Evolutionary conservation across 257 asterid genomes (phyloP), one percentile per base, ranked within the genome.

Genomic region (Solanum chmielewskii): DNA sequence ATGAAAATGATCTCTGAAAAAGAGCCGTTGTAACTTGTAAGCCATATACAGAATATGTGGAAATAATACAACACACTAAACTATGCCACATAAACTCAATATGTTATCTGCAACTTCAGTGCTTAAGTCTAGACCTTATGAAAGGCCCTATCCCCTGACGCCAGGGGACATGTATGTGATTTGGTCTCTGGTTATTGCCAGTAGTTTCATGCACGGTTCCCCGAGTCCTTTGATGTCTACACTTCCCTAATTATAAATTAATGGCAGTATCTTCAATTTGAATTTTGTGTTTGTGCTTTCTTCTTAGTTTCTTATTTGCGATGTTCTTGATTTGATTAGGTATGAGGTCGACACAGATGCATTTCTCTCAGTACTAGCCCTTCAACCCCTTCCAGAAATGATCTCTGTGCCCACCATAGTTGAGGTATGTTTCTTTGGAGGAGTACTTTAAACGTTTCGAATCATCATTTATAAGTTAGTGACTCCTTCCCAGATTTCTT

Each of bases 271-370:
- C 39, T 14, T 25, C 21, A 21, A 35, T 42, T 39, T 52, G 25
- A 68, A 27, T 3, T 29, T 70, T 33, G 59, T 86, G 75, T 14
- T 77, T 83, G 77, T 59, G 44, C 77, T 83, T 73, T 33, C 14
- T 85, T 85, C 83, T 62, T 44, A 45, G 37, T 86, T 89, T 68
- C 78, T 71, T 14, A 73, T 83, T 47, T 41, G n/a, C 49, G 11
- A 35, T 49, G 87, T 70, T 70, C 78, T 85, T 87, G 52, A 80
- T 33, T 88, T 87, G 68, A 83, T 74, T 87, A 96, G 99, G 92
- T 95, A 94, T 88, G 99, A 97, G 92, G 95, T 95, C 84, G 98
- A 97, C 86, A 94, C 98, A 13, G 99, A 97, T 92, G 99, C 98
- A 88, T 95, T 95, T 94, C 93, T 97, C 21, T 94, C 98, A 8